Evolutionary conservation across 129 eudicot species (phyloP), one percentile per base, ranked within the genome.

Genomic region (Flaveria sonorensis): DNA sequence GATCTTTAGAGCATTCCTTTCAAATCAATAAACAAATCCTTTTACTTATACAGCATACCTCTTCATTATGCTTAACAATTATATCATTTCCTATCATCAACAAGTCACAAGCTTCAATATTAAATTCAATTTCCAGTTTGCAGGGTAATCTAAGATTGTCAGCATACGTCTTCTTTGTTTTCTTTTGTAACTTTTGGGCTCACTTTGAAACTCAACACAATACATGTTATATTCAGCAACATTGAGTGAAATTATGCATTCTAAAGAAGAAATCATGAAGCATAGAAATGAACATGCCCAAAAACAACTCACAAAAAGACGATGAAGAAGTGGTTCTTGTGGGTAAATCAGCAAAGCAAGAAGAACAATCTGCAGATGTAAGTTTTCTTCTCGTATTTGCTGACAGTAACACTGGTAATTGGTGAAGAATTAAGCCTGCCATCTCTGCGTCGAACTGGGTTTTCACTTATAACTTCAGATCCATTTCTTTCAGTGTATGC

Each of bases 271-370:
- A 42, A 15, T 6, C 45, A 59, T 11, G 60, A 53, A 47, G 40
- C 7, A 36, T 6, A 36, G 40, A 0, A 79, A 67, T 30, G 20
- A 36, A 36, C 7, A 36, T 36, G 53, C 20, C 28, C 15, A 48
- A 83, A 45, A 47, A 84, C 36, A 39, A 64, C 87, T 89, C 80
- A 89, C 94, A 77, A 47, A 86, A 78, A 20, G 75, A 80, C 46
- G 40, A 74, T 47, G 88, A 78, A 20, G 72, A 80, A 59, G 40
- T 19, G 45, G 32, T 76, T 86, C 80, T 82, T 74, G 82, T 66
- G 81, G 85, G 83, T 71, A 71, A 67, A 52, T 78, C 56, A 47
- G 82, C 46, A 63, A 76, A 74, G 28, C 62, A 80, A 76, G 86
- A 77, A 3, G 72, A 81, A 48, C 72, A 80, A 79, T 75, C 76